phyloP scores from a whole-genome alignment of 352 stramenopile species.

The Globisporangium solare region DNA sequence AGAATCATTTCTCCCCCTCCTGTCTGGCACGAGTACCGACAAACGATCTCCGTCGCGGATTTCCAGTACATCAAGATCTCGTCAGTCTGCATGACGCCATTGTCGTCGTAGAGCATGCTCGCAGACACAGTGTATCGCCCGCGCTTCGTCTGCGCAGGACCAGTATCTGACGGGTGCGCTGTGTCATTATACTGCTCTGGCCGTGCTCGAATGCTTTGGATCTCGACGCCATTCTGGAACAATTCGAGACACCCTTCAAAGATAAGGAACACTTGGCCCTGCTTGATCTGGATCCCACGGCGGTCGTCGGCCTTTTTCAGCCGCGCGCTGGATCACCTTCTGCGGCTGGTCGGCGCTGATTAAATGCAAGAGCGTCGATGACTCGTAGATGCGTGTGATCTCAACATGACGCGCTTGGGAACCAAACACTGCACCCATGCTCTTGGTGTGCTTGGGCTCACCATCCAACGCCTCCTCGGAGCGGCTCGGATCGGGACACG shows the following conservation, averaged over 20 bases:
- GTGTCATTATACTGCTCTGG: constrained; percentile 15
- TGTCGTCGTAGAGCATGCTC: constrained; percentile 22
- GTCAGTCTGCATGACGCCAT: constrained; percentile 28
- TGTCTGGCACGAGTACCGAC: constrained; percentile 55
- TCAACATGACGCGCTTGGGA: constrained; percentile 31
- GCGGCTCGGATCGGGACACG: too few species aligned
- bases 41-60: constrained; percentile 50
- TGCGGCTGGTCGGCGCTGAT: constrained; percentile 48
- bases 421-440: constrained; percentile 51
- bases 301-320: constrained; percentile 38
- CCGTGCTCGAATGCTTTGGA: constrained; percentile 31
- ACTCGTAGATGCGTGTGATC: constrained; percentile 45
- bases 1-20: constrained; percentile 59
- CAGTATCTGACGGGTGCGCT: background rate
- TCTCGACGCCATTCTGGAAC: constrained; percentile 37
- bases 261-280: constrained; percentile 42
- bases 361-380: constrained; percentile 56
- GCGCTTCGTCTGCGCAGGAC: constrained; percentile 15
- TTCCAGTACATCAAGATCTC: constrained; percentile 65
- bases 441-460: constrained; percentile 8
- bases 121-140: constrained; percentile 10
- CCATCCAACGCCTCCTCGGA: constrained; percentile 12
- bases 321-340: constrained; percentile 44
- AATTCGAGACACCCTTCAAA: constrained; percentile 51
- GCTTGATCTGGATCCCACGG: constrained; percentile 19